These are phyloP conservation scores for Candida sojae DNA, from an alignment of 1,139 yeast species.

Conservation along the genomic window DNA sequence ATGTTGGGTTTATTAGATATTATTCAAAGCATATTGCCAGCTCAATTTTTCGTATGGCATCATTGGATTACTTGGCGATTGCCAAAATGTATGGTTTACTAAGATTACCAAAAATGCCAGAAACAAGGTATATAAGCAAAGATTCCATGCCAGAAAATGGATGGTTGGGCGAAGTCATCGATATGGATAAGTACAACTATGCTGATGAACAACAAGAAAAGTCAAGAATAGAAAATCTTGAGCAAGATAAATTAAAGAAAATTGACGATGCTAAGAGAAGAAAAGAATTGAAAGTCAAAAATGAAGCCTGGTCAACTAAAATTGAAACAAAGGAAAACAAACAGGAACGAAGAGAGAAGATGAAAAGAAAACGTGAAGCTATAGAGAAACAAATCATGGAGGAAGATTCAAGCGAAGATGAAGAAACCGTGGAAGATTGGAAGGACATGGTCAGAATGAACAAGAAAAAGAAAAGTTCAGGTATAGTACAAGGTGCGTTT, in stretches of 20 bases:
- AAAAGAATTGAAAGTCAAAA: slow-evolving; percentile 51
- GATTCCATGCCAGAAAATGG: slow-evolving; percentile 62
- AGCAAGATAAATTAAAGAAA: slow-evolving; percentile 44
- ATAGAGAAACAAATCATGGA: slow-evolving; percentile 57
- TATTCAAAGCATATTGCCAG: slow-evolving; percentile 90
- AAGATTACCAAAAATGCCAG: slow-evolving; percentile 95
- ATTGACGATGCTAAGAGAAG: slow-evolving; percentile 50
- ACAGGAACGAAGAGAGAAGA: slow-evolving; percentile 61
- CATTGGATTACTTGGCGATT: slow-evolving; percentile 69
- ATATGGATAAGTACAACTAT: slow-evolving; percentile 69
- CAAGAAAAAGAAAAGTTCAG: slow-evolving; percentile 46
- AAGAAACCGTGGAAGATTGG: slow-evolving; percentile 76
- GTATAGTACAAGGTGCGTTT: slow-evolving; percentile 55
- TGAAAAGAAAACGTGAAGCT: slow-evolving; percentile 64
- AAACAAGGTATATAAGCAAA: slow-evolving; percentile 55
- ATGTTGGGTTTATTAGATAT: slow-evolving; percentile 80
- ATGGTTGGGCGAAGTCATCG: slow-evolving; percentile 63
- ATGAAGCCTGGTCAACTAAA: slow-evolving; percentile 82
- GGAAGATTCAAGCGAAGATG: slow-evolving; percentile 48
- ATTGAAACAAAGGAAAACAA: slow-evolving; percentile 63
- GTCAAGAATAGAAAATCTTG: slow-evolving; percentile 59
- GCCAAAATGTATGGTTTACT: slow-evolving; percentile 80
- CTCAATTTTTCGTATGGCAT: slow-evolving; percentile 78
- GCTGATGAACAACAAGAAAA: slow-evolving; percentile 65
- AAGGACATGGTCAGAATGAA: slow-evolving; percentile 72